Conservation (phyloP, 1,139 yeast genomes). For the Wickerhamiella infanticola region DNA sequence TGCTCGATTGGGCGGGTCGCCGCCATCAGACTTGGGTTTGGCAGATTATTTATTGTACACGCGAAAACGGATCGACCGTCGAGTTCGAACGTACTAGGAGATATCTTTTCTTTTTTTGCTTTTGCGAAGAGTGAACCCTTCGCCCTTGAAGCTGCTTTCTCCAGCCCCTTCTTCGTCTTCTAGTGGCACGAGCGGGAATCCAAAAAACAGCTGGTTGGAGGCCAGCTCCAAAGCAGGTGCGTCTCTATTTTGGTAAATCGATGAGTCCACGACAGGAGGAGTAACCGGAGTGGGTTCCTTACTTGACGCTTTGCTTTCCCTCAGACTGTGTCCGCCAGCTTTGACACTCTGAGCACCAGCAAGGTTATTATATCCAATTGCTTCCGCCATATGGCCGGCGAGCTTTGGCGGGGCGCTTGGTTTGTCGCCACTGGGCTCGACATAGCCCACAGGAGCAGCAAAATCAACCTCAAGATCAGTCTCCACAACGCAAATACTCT, state of each 20-base stretch:
- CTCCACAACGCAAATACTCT: conserved; percentile 86
- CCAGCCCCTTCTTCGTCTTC: conserved; percentile 31
- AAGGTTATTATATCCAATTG: conserved; percentile 52
- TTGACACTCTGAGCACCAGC: conserved; percentile 27
- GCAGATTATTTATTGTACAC: not conserved
- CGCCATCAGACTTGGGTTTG: not conserved
- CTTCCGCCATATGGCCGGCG: conserved; percentile 54
- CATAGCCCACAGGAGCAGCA: conserved; percentile 98
- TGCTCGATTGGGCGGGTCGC: not conserved
- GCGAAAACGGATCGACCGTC: too few relatives aligned
- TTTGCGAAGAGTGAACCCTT: conserved; percentile 42
- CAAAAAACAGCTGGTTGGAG: conserved; percentile 79
- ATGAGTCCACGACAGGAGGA: conserved; percentile 17
- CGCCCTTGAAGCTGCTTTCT: conserved; percentile 28
- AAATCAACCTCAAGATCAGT: conserved; percentile 95
- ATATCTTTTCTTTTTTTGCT: conserved; percentile 47
- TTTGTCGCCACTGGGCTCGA: conserved; percentile 40
- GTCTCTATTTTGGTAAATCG: conserved; percentile 28
- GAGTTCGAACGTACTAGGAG: not conserved
- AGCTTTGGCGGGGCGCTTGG: conserved; percentile 8
- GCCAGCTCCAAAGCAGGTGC: conserved; percentile 66
- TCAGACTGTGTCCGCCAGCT: conserved; percentile 2
- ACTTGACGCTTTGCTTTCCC: conserved; percentile 2
- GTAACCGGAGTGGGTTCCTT: conserved; percentile 10
- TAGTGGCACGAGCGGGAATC: conserved; percentile 76